These are phyloP conservation scores for Trichoderma reesei DNA, from an alignment of 495 filamentous ascomycete genomes.

Conservation along the genomic window DNA sequence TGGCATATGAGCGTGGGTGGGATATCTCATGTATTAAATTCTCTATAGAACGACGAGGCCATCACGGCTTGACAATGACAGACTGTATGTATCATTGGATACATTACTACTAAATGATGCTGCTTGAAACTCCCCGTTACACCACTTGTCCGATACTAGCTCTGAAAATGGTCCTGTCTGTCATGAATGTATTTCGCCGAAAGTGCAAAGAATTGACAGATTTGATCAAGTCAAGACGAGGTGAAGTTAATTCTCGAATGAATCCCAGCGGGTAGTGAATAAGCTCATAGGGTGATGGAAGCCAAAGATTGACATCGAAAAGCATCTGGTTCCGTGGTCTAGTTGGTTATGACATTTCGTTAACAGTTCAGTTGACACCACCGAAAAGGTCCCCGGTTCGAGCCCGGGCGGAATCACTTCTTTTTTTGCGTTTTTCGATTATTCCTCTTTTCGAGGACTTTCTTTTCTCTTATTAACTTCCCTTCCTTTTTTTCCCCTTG, in stretches of 20 bases:
- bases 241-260: too few relatives aligned
- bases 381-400: slow-evolving; percentile 9
- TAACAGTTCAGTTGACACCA: slow-evolving; percentile 4
- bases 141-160: too few relatives aligned
- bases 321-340: slow-evolving; percentile 3
- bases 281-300: neutral
- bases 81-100: too few relatives aligned
- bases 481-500: neutral
- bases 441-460: neutral
- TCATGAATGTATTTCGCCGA: too few relatives aligned
- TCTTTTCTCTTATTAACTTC: neutral
- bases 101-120: too few relatives aligned
- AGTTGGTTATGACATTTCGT: slow-evolving; percentile 9
- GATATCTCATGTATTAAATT: neutral
- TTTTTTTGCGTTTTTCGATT: neutral
- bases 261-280: too few relatives aligned
- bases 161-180: too few relatives aligned
- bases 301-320: neutral
- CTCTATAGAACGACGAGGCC: neutral
- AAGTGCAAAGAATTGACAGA: too few relatives aligned
- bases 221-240: too few relatives aligned
- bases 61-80: neutral
- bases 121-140: too few relatives aligned
- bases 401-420: slow-evolving; percentile 7
- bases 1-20: neutral